A percentile compares a stretch with the other conserved stretches of the same genome.
phyloP scores from a whole-genome alignment of 1,284 basidiomycete genomes.

The Cryptococcus neoformans region DNA sequence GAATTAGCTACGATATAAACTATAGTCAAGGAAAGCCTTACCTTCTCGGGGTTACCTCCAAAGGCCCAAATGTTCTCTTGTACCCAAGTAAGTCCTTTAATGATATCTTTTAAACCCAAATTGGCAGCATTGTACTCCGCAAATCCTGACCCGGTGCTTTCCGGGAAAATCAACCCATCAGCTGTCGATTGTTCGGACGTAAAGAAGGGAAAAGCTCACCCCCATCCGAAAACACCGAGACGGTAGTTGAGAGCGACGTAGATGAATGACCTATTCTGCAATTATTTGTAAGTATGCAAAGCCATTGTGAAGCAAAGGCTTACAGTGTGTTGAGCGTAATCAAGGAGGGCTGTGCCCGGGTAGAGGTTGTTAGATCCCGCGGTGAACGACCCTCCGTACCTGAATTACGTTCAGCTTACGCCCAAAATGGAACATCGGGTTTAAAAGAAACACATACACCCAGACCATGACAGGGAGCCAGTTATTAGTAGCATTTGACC shows the following conservation, averaged over 20 bases:
- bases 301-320: neutral
- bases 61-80: slow-evolving; percentile 51
- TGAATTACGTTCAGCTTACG: slow-evolving; percentile 5
- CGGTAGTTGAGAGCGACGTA: slow-evolving; percentile 52
- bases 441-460: slow-evolving; percentile 15
- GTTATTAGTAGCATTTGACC: slow-evolving; percentile 11
- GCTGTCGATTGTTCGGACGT: neutral
- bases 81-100: slow-evolving; percentile 53
- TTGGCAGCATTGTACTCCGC: slow-evolving; percentile 40
- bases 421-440: neutral
- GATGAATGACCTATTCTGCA: slow-evolving; percentile 42
- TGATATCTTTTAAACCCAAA: slow-evolving; percentile 50
- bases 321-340: slow-evolving; percentile 5
- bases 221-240: slow-evolving; percentile 51
- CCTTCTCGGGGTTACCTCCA: slow-evolving; percentile 52
- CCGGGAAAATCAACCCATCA: too few species aligned
- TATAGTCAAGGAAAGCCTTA: slow-evolving; percentile 3
- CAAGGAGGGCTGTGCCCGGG: slow-evolving; percentile 21
- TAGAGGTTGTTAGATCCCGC: slow-evolving; percentile 21
- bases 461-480: slow-evolving; percentile 44
- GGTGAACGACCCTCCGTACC: slow-evolving; percentile 44
- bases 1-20: neutral
- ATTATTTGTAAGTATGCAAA: neutral
- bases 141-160: slow-evolving; percentile 30
- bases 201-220: neutral